Percentiles rank a stretch among this genome's conserved stretches.
Evolutionary conservation across 345 rosid genomes (phyloP).

Genomic region (Murraya koenigii): DNA sequence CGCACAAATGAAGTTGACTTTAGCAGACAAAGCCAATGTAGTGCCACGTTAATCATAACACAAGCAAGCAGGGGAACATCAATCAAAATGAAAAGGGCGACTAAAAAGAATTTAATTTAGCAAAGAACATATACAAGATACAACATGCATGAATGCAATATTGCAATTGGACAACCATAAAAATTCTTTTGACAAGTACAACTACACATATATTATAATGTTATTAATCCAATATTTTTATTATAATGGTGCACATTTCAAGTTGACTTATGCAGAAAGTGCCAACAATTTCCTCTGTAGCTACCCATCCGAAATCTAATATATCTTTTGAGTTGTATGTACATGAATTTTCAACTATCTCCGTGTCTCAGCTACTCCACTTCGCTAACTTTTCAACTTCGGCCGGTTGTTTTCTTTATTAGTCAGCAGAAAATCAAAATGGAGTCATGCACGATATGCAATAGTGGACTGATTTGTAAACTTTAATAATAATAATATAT

Average conservation of each 20-base stretch:
- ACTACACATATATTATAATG: no score
- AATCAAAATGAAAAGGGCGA: not conserved
- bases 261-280: conserved; percentile 2
- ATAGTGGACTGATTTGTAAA: not conserved
- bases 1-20: conserved; percentile 7
- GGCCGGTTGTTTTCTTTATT: conserved; percentile 1
- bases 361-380: not conserved
- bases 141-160: not conserved
- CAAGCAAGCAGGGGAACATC: not conserved
- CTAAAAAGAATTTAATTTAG: no score
- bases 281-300: not conserved
- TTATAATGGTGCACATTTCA: conserved; percentile 4
- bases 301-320: not conserved
- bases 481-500: not conserved
- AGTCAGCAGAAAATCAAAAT: conserved; percentile 5
- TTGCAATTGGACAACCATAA: not conserved
- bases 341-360: not conserved
- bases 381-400: not conserved
- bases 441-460: not conserved
- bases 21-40: not conserved
- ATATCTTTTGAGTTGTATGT: no score
- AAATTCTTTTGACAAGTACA: not conserved
- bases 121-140: not conserved
- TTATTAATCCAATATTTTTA: not conserved
- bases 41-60: not conserved